A percentile compares a stretch with the other conserved stretches of the same genome.
These are phyloP conservation scores for Aurifilum marmelostoma DNA, from an alignment of 2,329 filamentous ascomycete species.

Conservation along the genomic window DNA sequence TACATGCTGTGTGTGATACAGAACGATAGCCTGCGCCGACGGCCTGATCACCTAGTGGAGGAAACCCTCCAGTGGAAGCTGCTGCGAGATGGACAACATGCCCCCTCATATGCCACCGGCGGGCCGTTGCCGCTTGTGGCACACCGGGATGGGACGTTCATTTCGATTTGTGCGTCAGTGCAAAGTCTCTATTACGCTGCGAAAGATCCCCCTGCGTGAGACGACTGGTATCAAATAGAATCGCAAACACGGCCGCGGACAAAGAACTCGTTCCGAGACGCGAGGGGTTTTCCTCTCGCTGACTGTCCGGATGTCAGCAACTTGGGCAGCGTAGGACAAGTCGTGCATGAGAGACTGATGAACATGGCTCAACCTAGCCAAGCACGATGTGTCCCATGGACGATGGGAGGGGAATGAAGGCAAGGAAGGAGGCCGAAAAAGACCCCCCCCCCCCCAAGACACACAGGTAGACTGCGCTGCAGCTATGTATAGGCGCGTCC, in stretches of 20 bases:
- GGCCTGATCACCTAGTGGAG: neutral
- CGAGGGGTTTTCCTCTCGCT: neutral
- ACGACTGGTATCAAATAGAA: neutral
- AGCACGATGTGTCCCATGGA: too few relatives aligned
- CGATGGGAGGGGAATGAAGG: neutral
- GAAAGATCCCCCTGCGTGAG: neutral
- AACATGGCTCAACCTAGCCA: neutral
- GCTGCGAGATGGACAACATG: neutral
- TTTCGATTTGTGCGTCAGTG: neutral
- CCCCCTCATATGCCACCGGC: neutral
- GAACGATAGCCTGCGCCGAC: neutral
- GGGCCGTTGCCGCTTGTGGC: constrained; percentile 14
- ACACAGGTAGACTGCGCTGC: too few relatives aligned
- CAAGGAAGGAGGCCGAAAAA: neutral
- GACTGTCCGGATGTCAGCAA: too few relatives aligned
- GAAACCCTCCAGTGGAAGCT: neutral
- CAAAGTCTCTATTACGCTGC: neutral
- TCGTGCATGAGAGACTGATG: neutral
- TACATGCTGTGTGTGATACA: neutral
- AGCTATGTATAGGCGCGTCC: neutral
- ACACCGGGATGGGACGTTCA: constrained; percentile 10
- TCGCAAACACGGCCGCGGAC: neutral
- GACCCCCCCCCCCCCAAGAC: too few relatives aligned
- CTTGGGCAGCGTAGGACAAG: neutral
- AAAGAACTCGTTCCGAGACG: neutral